These are phyloP conservation scores for Sphaerostilbella broomeana DNA, from an alignment of 2,329 filamentous ascomycete species.

Conservation along the genomic window DNA sequence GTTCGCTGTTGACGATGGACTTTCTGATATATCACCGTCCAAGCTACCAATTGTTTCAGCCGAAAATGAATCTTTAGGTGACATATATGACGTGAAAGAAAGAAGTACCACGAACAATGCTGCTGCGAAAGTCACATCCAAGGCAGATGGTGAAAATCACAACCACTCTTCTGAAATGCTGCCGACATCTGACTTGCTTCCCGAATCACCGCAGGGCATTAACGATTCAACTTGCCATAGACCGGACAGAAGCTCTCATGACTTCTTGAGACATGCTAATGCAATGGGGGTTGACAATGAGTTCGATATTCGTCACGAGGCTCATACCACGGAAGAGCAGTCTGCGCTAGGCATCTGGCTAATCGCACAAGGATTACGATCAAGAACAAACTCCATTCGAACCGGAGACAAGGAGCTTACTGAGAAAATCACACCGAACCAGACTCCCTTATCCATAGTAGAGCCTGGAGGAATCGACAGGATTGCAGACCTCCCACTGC, in stretches of 20 bases:
- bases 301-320: conserved; percentile 24
- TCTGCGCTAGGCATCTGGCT: conserved; percentile 33
- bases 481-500: conserved; percentile 9
- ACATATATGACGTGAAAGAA: neutral
- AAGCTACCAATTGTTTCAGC: neutral
- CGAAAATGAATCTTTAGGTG: neutral
- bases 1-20: conserved; percentile 27
- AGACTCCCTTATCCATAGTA: neutral
- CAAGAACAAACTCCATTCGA: conserved; percentile 22
- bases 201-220: conserved; percentile 3
- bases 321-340: conserved; percentile 27
- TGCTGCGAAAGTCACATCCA: neutral
- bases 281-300: conserved; percentile 20
- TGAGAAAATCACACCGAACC: neutral
- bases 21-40: neutral
- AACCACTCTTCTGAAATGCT: neutral
- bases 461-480: conserved; percentile 14
- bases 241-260: conserved; percentile 12
- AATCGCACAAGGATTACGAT: conserved; percentile 28
- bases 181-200: neutral
- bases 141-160: neutral
- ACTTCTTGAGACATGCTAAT: conserved; percentile 13
- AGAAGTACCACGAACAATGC: neutral
- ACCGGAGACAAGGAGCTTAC: conserved; percentile 1
- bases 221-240: conserved; percentile 7